Evolutionary conservation across 106 monocot species (phyloP).

Genomic region (Allium fistulosum): DNA sequence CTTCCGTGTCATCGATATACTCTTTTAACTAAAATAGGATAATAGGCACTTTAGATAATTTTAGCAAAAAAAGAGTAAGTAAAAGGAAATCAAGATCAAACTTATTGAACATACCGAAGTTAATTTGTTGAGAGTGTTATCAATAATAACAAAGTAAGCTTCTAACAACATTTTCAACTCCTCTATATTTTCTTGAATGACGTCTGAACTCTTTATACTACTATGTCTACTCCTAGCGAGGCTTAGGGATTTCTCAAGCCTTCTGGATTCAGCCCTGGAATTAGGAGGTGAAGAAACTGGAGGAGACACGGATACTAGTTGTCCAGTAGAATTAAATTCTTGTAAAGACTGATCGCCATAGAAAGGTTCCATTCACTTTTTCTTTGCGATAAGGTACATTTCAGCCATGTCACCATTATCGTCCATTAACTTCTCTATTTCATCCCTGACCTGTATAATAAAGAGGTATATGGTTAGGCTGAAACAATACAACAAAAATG

Average conservation of each 20-base stretch:
- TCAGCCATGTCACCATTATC: conserved; percentile 73
- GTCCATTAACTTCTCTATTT: conserved; percentile 73
- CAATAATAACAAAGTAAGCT: conserved; percentile 65
- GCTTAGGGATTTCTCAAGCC: too few species aligned
- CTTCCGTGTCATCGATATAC: too few species aligned
- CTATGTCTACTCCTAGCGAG: conserved; percentile 31
- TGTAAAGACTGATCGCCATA: background rate
- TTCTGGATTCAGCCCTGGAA: too few species aligned
- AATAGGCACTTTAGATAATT: too few species aligned
- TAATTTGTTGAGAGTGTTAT: conserved; percentile 58
- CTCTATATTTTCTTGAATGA: conserved; percentile 31
- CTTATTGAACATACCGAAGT: conserved; percentile 32
- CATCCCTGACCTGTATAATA: conserved; percentile 44
- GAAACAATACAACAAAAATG: too few species aligned
- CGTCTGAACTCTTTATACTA: conserved; percentile 31
- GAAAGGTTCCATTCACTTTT: conserved; percentile 20
- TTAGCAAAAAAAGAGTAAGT: too few species aligned
- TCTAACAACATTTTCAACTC: conserved; percentile 67
- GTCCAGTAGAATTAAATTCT: too few species aligned
- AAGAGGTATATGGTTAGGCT: too few species aligned
- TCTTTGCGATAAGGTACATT: conserved; percentile 58
- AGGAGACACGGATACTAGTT: background rate
- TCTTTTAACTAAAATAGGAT: too few species aligned
- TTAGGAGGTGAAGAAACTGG: background rate
- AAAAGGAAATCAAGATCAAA: too few species aligned